Evolutionary conservation across 768 basidiomycete species (phyloP), one percentile per base, ranked within the genome.

Genomic region (Boletus vermiculosoides): DNA sequence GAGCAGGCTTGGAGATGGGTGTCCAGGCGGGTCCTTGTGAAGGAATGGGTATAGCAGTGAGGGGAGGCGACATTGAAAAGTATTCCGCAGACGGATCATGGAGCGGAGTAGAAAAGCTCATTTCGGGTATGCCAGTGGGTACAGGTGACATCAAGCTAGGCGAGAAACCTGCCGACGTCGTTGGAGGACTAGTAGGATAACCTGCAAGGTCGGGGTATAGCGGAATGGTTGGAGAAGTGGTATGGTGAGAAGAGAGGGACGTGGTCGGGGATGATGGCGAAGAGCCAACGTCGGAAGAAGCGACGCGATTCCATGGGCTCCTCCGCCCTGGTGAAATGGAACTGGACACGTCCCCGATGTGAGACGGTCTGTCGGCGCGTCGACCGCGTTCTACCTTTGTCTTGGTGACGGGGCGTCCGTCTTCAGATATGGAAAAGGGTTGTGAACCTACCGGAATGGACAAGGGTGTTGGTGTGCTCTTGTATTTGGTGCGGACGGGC

Each of bases 251-350:
- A 18, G 66, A 60, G 6, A 61, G 20, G 5, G 70, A 63, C 18
- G 55, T 45, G 23, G 63, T 55, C 13, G 70, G 68, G 10, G 71
- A 70, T 0, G 70, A 60, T 33, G 70, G 64, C 12, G 63, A 46
- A 33, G 68, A 66, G 40, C 49, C 47, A 7, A 67, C 48, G 13
- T 67, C 68, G 8, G 66, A 57, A 36, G 65, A 54, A 36, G 65
- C 44, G 12, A 59, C 45, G 8, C 52, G 37, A 25, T 51, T 62
- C 59, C 66, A 58, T 22, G 60, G 61, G 33, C 54, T 55, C 46
- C 62, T 58, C 73, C 69, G 78, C 13, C 79, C 79, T 42, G 81
- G 78, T 5, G 57, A 64, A 4, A n/a, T 59, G 2, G 62, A 59
- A 39, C 46, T 61, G 34, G 70, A 62, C 12, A 42, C 22, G 9